Percentiles rank a stretch among this genome's conserved stretches.
Conservation (phyloP, 495 filamentous ascomycete species). For the Trichocladium uniseriatum region DNA sequence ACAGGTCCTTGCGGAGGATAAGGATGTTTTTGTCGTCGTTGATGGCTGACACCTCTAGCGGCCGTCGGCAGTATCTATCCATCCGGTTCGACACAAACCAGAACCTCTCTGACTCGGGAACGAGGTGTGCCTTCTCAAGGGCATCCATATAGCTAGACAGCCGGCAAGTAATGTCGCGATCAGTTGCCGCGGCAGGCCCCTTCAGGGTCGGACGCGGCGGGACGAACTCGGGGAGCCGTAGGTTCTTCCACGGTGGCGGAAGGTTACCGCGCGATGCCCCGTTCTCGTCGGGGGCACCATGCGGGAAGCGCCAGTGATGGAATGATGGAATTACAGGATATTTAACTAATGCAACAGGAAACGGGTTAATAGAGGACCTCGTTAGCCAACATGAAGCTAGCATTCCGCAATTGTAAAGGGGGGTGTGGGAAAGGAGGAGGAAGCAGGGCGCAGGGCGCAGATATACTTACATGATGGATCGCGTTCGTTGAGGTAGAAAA, state of each 20-base stretch:
- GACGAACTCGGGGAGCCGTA: background rate
- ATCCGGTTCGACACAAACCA: background rate
- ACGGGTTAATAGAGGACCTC: too few relatives aligned
- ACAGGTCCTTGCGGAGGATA: slow-evolving; percentile 7
- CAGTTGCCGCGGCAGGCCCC: too few relatives aligned
- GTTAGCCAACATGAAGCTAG: background rate
- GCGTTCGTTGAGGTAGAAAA: background rate
- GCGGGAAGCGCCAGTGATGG: slow-evolving; percentile 17
- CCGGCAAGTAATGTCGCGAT: background rate
- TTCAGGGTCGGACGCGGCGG: too few relatives aligned
- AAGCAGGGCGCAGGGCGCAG: background rate
- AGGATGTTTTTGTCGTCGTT: slow-evolving; percentile 10
- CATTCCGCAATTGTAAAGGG: background rate
- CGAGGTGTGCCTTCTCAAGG: slow-evolving; percentile 8
- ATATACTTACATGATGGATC: background rate
- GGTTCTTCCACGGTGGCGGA: background rate
- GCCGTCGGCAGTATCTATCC: slow-evolving; percentile 3
- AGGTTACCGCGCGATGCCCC: background rate
- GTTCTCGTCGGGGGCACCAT: background rate
- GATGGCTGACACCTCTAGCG: background rate
- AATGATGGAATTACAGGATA: background rate
- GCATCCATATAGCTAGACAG: slow-evolving; percentile 5
- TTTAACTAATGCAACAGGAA: too few relatives aligned
- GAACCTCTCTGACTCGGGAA: background rate
- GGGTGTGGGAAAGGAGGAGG: background rate